phyloP scores from a whole-genome alignment of 2,329 filamentous ascomycete species.

The Botrytis elliptica region DNA sequence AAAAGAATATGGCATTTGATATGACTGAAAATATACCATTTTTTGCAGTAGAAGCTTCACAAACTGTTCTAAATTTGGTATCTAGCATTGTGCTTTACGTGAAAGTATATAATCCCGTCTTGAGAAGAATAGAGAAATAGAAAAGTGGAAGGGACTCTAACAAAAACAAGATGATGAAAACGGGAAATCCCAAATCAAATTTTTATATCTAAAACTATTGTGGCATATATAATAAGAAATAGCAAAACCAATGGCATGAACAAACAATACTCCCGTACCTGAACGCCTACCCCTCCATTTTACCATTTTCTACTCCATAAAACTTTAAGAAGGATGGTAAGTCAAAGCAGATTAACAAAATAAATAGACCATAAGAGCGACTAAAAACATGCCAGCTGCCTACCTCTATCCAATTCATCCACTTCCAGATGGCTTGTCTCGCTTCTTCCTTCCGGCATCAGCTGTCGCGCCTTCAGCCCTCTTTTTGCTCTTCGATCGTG shows the following conservation, averaged over 20 bases:
- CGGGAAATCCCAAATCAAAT: accelerated
- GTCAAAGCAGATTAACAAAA: not conserved
- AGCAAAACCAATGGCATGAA: not conserved
- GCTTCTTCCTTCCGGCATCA: not conserved
- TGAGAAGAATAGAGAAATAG: not conserved
- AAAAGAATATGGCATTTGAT: too few species aligned
- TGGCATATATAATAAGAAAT: not conserved
- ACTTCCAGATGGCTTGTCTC: not conserved
- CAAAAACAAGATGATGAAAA: not conserved
- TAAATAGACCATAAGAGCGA: too few species aligned
- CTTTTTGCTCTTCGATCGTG: not conserved
- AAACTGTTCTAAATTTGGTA: accelerated
- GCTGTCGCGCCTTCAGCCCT: not conserved
- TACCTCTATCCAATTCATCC: not conserved
- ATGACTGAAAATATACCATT: not conserved
- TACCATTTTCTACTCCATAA: not conserved
- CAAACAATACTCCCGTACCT: not conserved
- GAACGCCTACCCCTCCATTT: not conserved
- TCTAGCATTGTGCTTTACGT: not conserved
- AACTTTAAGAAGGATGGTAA: accelerated
- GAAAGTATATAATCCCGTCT: not conserved
- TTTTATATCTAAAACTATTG: not conserved
- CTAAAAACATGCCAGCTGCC: too few species aligned
- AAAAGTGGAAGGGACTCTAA: not conserved
- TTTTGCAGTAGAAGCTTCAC: not conserved